Evolutionary conservation across 306 rosid genomes (phyloP).

Genomic region (Pueraria montana): DNA sequence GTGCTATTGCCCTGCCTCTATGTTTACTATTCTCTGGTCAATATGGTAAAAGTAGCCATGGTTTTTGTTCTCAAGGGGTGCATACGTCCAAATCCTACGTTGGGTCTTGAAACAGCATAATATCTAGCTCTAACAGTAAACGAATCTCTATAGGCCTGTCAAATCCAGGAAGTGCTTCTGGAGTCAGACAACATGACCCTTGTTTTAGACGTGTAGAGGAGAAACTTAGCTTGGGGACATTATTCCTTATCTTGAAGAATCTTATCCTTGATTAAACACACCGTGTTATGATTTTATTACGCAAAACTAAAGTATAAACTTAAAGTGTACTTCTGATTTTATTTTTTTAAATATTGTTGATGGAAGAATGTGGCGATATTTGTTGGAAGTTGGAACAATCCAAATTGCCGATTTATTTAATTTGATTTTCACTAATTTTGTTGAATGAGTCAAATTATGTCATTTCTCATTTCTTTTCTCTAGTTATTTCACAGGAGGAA

Average conservation of each 20-base stretch:
- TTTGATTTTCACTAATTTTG: not conserved
- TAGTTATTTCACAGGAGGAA: not conserved
- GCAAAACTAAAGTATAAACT: not conserved
- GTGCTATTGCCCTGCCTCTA: not conserved
- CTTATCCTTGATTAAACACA: slow-evolving; percentile 1
- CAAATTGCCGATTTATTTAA: not conserved
- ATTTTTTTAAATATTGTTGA: not conserved
- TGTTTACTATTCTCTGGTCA: slow-evolving; percentile 3
- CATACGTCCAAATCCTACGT: slow-evolving; percentile 3
- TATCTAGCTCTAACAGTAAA: slow-evolving; percentile 9
- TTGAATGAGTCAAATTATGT: not conserved
- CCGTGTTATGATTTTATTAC: not conserved
- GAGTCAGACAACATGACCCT: slow-evolving; percentile 7
- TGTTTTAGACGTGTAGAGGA: not conserved
- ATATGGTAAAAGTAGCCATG: slow-evolving; percentile 8
- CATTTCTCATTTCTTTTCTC: not conserved
- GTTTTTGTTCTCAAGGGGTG: not conserved
- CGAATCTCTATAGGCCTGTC: slow-evolving; percentile 25
- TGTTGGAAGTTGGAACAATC: not conserved
- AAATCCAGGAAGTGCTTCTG: slow-evolving; percentile 20
- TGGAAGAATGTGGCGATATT: not conserved
- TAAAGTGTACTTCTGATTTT: not conserved
- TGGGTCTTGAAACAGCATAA: not conserved
- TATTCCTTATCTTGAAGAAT: slow-evolving; percentile 20
- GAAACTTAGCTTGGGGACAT: not conserved